phyloP scores from a whole-genome alignment of 345 rosid genomes.

The Syzygium jambos region DNA sequence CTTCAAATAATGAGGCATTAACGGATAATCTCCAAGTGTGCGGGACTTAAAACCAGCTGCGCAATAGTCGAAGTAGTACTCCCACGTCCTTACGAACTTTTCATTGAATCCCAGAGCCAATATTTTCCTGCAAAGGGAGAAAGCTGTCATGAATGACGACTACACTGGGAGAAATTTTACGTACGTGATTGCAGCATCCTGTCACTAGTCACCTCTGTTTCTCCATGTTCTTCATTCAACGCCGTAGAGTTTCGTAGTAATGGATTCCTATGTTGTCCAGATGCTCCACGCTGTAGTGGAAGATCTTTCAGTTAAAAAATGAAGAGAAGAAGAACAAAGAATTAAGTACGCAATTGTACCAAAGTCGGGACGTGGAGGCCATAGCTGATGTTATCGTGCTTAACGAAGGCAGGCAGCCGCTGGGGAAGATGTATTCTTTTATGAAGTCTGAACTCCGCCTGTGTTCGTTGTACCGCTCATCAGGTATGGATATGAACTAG shows the following conservation, averaged over 20 bases:
- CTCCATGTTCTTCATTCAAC: slow-evolving; percentile 68
- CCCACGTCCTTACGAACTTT: slow-evolving; percentile 85
- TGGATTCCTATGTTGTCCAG: slow-evolving; percentile 79
- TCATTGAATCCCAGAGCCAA: slow-evolving; percentile 61
- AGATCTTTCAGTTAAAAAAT: neutral
- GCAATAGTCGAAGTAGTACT: slow-evolving; percentile 81
- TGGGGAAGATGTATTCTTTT: slow-evolving; percentile 89
- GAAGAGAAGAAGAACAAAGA: neutral
- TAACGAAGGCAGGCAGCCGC: slow-evolving; percentile 78
- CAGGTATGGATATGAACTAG: slow-evolving; percentile 86
- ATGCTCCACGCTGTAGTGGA: slow-evolving; percentile 57
- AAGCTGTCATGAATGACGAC: neutral
- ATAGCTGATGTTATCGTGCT: slow-evolving; percentile 71
- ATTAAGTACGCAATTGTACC: slow-evolving; percentile 21
- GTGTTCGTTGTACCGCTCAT: slow-evolving; percentile 65
- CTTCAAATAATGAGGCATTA: neutral
- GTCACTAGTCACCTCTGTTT: slow-evolving; percentile 39
- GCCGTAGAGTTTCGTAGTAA: slow-evolving; percentile 67
- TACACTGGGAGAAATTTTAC: neutral
- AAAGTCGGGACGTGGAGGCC: slow-evolving; percentile 68
- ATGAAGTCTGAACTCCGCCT: slow-evolving; percentile 82
- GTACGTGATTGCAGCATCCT: neutral
- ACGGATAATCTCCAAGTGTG: slow-evolving; percentile 77
- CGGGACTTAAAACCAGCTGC: slow-evolving; percentile 79
- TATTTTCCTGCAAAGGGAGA: slow-evolving; percentile 42